Evolutionary conservation across 2,329 filamentous ascomycete species (phyloP).

Genomic region (Epichloe hybrida): DNA sequence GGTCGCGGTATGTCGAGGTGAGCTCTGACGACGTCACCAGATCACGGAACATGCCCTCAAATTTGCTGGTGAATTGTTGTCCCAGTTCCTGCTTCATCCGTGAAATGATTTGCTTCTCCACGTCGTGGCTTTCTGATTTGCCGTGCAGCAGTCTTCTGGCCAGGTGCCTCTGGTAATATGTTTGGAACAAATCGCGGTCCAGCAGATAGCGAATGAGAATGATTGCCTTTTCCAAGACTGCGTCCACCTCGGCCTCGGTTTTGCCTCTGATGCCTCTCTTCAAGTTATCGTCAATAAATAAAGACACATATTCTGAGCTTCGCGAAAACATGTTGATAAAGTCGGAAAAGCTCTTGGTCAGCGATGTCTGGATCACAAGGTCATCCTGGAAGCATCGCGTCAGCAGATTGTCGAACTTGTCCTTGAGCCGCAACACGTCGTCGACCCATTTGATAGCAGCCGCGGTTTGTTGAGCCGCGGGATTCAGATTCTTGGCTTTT

Average conservation of each 20-base stretch:
- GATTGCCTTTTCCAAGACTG: constrained; percentile 78
- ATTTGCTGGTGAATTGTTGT: constrained; percentile 81
- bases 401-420: constrained; percentile 79
- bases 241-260: constrained; percentile 76
- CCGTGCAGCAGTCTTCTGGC: constrained; percentile 76
- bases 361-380: constrained; percentile 61
- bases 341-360: constrained; percentile 77
- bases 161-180: constrained; percentile 96
- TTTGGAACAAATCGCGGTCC: constrained; percentile 90
- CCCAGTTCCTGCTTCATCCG: constrained; percentile 96
- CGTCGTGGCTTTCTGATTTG: constrained; percentile 81
- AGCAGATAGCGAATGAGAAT: constrained; percentile 74
- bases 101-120: constrained; percentile 88
- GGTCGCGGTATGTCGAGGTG: constrained; percentile 59
- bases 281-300: constrained; percentile 94
- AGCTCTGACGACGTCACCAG: constrained; percentile 80
- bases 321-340: constrained; percentile 87
- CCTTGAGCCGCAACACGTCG: constrained; percentile 72
- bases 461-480: constrained; percentile 65
- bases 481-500: constrained; percentile 21
- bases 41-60: constrained; percentile 97
- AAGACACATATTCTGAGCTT: constrained; percentile 81
- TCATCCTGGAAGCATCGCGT: constrained; percentile 59
- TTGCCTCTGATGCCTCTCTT: constrained; percentile 90
- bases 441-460: constrained; percentile 93